Evolutionary conservation across 768 basidiomycete species (phyloP).

Genomic region (Austroboletus eburneus): DNA sequence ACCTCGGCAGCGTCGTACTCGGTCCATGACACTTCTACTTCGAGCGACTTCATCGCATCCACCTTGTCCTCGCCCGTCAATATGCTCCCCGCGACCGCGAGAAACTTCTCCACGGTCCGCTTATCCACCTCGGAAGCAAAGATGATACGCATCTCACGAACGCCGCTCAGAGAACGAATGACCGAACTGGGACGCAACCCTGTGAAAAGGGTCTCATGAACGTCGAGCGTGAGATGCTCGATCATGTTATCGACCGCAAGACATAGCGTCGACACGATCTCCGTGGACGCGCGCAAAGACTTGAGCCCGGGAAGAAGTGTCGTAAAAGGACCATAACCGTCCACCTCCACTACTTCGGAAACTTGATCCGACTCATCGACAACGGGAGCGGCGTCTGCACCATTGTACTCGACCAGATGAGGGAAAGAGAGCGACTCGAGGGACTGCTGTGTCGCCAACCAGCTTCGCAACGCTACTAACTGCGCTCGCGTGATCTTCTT

Average conservation of each 20-base stretch:
- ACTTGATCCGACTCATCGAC: conserved; percentile 9
- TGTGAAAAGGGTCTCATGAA: conserved; percentile 27
- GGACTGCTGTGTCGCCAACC: conserved; percentile 22
- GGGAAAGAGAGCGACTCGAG: conserved; percentile 29
- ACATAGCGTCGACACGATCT: conserved; percentile 18
- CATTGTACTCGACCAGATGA: conserved; percentile 20
- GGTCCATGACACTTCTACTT: conserved; percentile 28
- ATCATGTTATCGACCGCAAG: conserved; percentile 16
- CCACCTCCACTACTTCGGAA: neutral
- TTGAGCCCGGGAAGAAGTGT: conserved; percentile 23
- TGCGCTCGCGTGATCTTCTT: conserved; percentile 20
- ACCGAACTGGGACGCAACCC: conserved; percentile 27
- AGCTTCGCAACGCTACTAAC: conserved; percentile 16
- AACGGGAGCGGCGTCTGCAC: neutral
- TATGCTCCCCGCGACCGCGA: conserved; percentile 22
- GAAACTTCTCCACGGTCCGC: conserved; percentile 31
- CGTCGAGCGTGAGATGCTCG: conserved; percentile 19
- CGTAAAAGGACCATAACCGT: neutral
- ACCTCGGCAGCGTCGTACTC: conserved; percentile 29
- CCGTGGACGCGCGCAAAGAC: conserved; percentile 26
- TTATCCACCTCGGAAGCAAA: conserved; percentile 32
- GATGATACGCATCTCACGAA: conserved; percentile 27
- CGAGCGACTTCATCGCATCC: conserved; percentile 18
- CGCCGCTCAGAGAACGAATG: conserved; percentile 25
- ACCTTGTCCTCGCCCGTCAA: conserved; percentile 12